Conservation (phyloP, 805 yeast species). For the Cyberlindnera mississippiensis region DNA sequence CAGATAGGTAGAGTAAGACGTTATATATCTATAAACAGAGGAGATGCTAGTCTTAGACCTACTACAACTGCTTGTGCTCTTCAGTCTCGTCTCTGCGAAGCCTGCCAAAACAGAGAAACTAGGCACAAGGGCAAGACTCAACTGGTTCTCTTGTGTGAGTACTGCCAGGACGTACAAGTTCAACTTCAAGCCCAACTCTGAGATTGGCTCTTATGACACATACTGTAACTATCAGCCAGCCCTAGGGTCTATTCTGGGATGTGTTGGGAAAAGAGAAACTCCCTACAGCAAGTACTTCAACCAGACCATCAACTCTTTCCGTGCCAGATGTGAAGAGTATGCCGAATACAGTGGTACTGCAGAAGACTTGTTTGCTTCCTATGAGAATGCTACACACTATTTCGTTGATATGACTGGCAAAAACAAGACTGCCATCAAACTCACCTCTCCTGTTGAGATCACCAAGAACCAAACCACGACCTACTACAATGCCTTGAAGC, state of each 20-base stretch:
- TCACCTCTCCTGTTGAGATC: slow-evolving; percentile 9
- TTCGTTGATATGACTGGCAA: slow-evolving; percentile 8
- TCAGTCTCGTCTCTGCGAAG: background rate
- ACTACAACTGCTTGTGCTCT: background rate
- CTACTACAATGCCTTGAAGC: slow-evolving; percentile 1
- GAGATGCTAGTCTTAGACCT: too few species aligned
- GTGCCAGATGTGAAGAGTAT: background rate
- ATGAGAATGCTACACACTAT: slow-evolving; percentile 29
- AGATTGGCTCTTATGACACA: slow-evolving; percentile 1
- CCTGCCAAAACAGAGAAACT: slow-evolving; percentile 1
- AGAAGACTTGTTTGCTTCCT: slow-evolving; percentile 25
- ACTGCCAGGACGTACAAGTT: slow-evolving; percentile 4
- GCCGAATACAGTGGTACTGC: background rate
- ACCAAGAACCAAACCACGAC: background rate
- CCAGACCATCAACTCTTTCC: slow-evolving; percentile 3
- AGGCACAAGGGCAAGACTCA: background rate
- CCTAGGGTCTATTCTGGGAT: slow-evolving; percentile 7
- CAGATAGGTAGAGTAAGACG: too few species aligned
- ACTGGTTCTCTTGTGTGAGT: slow-evolving; percentile 23
- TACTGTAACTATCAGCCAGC: slow-evolving; percentile 18
- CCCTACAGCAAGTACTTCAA: slow-evolving; percentile 14
- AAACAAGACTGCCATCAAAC: slow-evolving; percentile 1
- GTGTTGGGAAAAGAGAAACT: slow-evolving; percentile 14
- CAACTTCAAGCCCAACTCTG: slow-evolving; percentile 1
- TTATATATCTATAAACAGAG: too few species aligned